Percentiles rank a stretch among this genome's conserved stretches.
These are phyloP conservation scores for rapeseed (Brassica napus) DNA, from an alignment of 345 rosid genomes.

Conservation along the genomic window DNA sequence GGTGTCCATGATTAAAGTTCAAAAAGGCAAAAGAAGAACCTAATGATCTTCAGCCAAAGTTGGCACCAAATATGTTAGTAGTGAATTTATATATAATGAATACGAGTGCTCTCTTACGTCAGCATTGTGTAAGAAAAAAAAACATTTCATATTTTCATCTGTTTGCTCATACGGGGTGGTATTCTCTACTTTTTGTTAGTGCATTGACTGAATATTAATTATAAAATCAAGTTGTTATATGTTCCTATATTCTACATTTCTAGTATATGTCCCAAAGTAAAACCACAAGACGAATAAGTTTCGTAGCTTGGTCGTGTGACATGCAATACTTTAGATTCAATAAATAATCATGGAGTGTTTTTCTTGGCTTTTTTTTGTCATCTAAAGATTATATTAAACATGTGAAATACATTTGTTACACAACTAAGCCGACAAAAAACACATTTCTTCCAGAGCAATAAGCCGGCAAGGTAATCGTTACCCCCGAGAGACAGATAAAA, in stretches of 20 bases:
- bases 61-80: constrained; percentile 26
- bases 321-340: neutral
- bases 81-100: constrained; percentile 3
- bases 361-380: too few species aligned
- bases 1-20: constrained; percentile 36
- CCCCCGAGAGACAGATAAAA: too few species aligned
- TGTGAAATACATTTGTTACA: too few species aligned
- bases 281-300: neutral
- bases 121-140: constrained; percentile 10
- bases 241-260: neutral
- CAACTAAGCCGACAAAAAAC: too few species aligned
- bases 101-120: constrained; percentile 32
- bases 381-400: too few species aligned
- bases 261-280: neutral
- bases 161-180: neutral
- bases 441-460: too few species aligned
- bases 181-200: neutral
- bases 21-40: constrained; percentile 31
- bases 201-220: neutral
- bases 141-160: neutral
- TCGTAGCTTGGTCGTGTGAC: neutral
- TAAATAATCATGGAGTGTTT: too few species aligned
- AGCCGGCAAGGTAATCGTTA: too few species aligned
- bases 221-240: too few species aligned
- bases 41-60: constrained; percentile 32